phyloP scores from a whole-genome alignment of 495 filamentous ascomycete species.

The Aspergillus affinis region DNA sequence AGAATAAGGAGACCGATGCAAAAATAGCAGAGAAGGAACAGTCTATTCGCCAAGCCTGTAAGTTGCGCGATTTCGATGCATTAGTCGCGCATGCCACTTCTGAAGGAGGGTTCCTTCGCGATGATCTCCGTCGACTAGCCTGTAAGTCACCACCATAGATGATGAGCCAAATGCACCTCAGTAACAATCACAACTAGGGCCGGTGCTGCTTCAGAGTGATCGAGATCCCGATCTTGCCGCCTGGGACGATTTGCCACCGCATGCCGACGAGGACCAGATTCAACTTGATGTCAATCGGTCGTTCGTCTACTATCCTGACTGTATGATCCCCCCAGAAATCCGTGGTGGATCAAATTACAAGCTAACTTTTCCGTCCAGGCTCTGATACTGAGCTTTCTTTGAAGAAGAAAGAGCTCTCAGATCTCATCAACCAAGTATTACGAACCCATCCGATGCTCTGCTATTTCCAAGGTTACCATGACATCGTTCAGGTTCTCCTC shows the following conservation, averaged over 20 bases:
- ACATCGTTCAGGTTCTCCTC: conserved; percentile 95
- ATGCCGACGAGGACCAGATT: conserved; percentile 87
- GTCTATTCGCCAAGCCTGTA: conserved; percentile 68
- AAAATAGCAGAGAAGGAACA: conserved; percentile 29
- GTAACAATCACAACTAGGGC: conserved; percentile 56
- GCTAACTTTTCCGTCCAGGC: conserved; percentile 19
- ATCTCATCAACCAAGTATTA: conserved; percentile 73
- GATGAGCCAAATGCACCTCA: conserved; percentile 1
- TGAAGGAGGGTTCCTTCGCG: conserved; percentile 72
- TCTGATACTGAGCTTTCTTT: conserved; percentile 57
- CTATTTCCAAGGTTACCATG: conserved; percentile 99
- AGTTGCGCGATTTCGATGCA: conserved; percentile 56
- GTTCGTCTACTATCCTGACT: conserved; percentile 93
- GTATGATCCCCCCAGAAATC: conserved; percentile 43
- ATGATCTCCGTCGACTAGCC: conserved; percentile 75
- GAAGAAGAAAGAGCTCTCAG: conserved; percentile 70
- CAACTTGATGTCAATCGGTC: conserved; percentile 88
- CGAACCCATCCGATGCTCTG: conserved; percentile 80
- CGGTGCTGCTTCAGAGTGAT: conserved; percentile 67
- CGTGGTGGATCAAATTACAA: background rate
- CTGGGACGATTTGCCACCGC: conserved; percentile 61
- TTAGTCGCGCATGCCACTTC: conserved; percentile 69
- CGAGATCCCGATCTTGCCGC: conserved; percentile 23
- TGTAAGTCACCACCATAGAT: conserved; percentile 60
- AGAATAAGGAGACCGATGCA: conserved; percentile 8